Base-by-base conservation (phyloP, 306 rosid species). In the Gastrolobium villosum region DNA sequence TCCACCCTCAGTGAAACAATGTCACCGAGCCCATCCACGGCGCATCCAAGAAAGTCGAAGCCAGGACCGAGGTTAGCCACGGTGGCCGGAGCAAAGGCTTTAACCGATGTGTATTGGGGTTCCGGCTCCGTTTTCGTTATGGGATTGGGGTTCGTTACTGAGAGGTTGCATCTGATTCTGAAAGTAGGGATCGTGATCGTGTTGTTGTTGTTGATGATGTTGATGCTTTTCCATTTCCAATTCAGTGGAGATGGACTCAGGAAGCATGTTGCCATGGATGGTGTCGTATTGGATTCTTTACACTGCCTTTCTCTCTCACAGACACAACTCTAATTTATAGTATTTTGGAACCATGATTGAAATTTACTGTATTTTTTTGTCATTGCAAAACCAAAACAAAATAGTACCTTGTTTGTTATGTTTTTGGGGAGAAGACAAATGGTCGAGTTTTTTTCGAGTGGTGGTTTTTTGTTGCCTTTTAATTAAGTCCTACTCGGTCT, bases 51-150 rank as follows among this genome's bases (percentile, higher is more conserved):
- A 82, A 92, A 92, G 82, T 95, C 98, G 46, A 91, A 95, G 6
- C 99, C 98, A 0, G 98, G 96, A 14, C 99, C 99, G 13, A 92
- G 93, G 65, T 92, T 89, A 7, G 99, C 97, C 0, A 95, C 84
- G 0, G 97, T 92, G 9, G 99, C 93, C 0, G 99, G 99, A 5
- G 98, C 96, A 70, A 95, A 95, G 56, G 96, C 64, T 79, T 87
- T 86, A 5, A 89, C 91, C 14, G 93, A 84, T 28, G 85, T 43
- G 83, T 32, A 86, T 2, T 90, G 50, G 3, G 96, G 89, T 54
- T 83, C 74, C 26, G 98, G 98, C 26, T 92, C 97, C 10, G 74
- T 48, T 28, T 13, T 8, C 57, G 77, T 35, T 6, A 46, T 62
- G 55, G 72, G 67, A 31, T 81, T 77, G 67, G 93, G 88, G 32